Conservation (phyloP, 106 monocot genomes). For the Chionographis japonica region DNA sequence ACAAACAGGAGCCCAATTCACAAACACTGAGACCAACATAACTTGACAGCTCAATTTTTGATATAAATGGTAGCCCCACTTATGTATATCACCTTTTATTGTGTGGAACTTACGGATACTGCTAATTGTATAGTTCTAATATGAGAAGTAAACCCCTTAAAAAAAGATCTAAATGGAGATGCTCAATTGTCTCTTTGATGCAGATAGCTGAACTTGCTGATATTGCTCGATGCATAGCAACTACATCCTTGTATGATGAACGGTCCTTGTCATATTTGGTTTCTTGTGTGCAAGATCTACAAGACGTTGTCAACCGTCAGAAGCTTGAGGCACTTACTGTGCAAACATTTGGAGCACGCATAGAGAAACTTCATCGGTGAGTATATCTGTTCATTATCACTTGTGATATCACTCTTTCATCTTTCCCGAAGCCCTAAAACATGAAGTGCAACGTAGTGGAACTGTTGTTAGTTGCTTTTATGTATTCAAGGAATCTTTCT, state of each 20-base stretch:
- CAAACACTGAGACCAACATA: too few relatives aligned
- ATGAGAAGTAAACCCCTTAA: background rate
- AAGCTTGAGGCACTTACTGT: constrained; percentile 94
- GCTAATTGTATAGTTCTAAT: background rate
- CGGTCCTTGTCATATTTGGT: constrained; percentile 63
- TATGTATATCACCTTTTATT: too few relatives aligned
- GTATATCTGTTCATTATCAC: constrained; percentile 2
- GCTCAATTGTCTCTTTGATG: background rate
- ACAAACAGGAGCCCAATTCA: too few relatives aligned
- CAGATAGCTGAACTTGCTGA: constrained; percentile 96
- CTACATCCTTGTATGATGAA: constrained; percentile 73
- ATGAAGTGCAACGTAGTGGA: too few relatives aligned
- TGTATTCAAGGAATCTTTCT: too few relatives aligned
- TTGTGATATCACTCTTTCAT: too few relatives aligned
- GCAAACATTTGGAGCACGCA: constrained; percentile 94
- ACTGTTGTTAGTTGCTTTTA: too few relatives aligned
- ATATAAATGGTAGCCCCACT: too few relatives aligned
- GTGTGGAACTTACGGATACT: background rate
- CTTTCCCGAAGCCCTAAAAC: too few relatives aligned
- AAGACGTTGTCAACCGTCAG: constrained; percentile 83
- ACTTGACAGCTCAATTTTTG: too few relatives aligned
- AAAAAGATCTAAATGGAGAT: background rate
- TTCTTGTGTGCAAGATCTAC: constrained; percentile 90
- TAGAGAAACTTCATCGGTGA: constrained; percentile 94
- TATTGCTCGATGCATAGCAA: constrained; percentile 94